Evolutionary conservation across 1,139 yeast species (phyloP), one percentile per base, ranked within the genome.

Genomic region (Yamadazyma jaroonii): DNA sequence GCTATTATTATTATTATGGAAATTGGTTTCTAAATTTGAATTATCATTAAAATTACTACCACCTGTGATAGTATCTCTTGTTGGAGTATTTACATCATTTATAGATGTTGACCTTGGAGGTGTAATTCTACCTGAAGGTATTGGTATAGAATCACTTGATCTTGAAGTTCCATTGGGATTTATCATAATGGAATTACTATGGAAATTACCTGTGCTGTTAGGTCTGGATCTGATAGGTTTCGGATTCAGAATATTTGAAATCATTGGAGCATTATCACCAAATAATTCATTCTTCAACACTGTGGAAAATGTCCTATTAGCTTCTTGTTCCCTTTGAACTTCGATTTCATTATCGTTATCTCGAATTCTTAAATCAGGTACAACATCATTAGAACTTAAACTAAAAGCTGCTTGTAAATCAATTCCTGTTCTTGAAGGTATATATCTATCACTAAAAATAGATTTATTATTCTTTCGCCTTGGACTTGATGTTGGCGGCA

Each of bases 321-420:
- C 96, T 51, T 86, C 95, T 47, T 82, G 84, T 52, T 81, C 87
- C 52, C 79, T 74, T 43, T 84, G 72, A 21, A 72, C 63, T 45
- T 84, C 92, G 24, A 84, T 64, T 50, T 84, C 95, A 46, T 77
- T 79, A 34, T 79, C 81, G 30, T 54, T 44, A 31, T 54, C 56
- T 26, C 50, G 41, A 26, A 56, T 59, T 31, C 67, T 49, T 31
- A 67, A 52, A 42, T 67, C 67, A 1, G 74, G 73, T 12, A 64
- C 46, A 14, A 65, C 56, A 26, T 73, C 73, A 48, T 74, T 73
- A 51, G 70, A 64, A 35, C 79, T 69, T 50, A 86, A 61, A 54
- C 86, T 72, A 71, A 86, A 80, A 1, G 96, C 96, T 0, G 97
- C 90, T 52, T 88, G 95, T 11, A 90, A 65, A 52, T 89, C 95